Conservation (phyloP, 441 rosid species). For the Erodium texanum region DNA sequence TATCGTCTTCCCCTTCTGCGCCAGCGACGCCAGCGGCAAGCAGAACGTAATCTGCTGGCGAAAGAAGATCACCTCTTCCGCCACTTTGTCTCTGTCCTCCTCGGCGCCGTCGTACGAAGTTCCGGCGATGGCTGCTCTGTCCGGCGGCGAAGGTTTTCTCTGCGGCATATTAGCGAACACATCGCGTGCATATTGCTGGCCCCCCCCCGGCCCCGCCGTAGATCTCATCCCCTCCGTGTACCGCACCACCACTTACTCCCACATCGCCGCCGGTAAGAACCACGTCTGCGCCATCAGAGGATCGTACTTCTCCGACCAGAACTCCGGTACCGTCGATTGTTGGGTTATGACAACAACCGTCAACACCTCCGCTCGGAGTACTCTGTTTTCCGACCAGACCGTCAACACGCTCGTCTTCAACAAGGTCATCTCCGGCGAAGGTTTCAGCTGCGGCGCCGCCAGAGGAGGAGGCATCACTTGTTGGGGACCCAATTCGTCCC, state of each 20-base stretch:
- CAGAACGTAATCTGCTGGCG: conserved; percentile 78
- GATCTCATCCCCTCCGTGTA: conserved; percentile 57
- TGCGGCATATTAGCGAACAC: conserved; percentile 61
- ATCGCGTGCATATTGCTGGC: conserved; percentile 60
- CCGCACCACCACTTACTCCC: conserved; percentile 46
- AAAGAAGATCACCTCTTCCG: conserved; percentile 36
- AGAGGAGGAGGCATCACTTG: conserved; percentile 67
- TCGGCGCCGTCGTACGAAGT: no score
- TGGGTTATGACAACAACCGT: conserved; percentile 44
- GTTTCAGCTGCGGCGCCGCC: conserved; percentile 70
- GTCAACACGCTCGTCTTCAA: conserved; percentile 42
- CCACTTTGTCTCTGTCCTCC: conserved; percentile 25
- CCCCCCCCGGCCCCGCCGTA: conserved; percentile 31
- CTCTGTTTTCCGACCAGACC: conserved; percentile 34
- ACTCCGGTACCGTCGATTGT: conserved; percentile 59
- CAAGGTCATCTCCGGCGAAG: conserved; percentile 66
- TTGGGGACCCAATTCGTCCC: conserved; percentile 80
- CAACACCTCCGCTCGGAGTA: conserved; percentile 12
- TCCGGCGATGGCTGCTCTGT: conserved; percentile 52
- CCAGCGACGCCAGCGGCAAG: conserved; percentile 45
- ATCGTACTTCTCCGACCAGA: conserved; percentile 53
- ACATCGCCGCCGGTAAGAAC: conserved; percentile 60
- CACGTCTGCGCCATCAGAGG: conserved; percentile 83
- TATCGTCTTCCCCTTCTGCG: conserved; percentile 62
- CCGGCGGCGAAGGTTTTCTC: conserved; percentile 65